Evolutionary conservation across 75 land plant genomes (phyloP).

Genomic region (Sequoia sempervirens): DNA sequence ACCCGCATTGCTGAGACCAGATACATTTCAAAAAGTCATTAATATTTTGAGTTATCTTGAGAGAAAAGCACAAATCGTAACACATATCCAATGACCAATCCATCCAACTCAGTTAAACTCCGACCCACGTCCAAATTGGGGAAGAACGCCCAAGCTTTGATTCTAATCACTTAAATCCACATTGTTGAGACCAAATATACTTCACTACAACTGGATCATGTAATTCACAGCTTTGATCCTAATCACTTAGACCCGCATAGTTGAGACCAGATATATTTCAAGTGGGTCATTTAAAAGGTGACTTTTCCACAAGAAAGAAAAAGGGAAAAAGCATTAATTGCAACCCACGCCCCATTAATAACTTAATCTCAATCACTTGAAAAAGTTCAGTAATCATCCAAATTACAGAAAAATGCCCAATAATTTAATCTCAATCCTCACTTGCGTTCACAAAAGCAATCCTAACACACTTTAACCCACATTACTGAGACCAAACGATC

Average conservation of each 20-base stretch:
- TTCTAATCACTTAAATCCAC: not conserved
- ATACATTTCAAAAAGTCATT: too few species aligned
- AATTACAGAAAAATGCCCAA: too few species aligned
- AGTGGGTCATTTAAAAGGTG: not conserved
- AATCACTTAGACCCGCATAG: not conserved
- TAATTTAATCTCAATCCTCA: too few species aligned
- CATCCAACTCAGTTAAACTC: not conserved
- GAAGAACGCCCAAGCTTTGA: not conserved
- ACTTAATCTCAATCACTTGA: too few species aligned
- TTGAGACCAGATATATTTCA: not conserved
- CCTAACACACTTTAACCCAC: too few species aligned
- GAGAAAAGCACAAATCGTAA: not conserved
- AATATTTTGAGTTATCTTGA: too few species aligned
- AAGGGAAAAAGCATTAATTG: not conserved
- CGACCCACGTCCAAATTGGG: not conserved
- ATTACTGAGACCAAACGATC: too few species aligned
- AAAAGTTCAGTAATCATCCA: too few species aligned
- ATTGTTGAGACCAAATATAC: not conserved
- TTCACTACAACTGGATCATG: not conserved
- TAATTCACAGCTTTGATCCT: not conserved
- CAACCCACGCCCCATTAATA: not conserved
- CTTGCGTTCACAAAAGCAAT: too few species aligned
- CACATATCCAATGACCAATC: not conserved
- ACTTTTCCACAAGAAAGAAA: not conserved
- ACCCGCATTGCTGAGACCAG: too few species aligned